Conservation (phyloP, 1,284 basidiomycete species). For the Neolentinus lepideus region DNA sequence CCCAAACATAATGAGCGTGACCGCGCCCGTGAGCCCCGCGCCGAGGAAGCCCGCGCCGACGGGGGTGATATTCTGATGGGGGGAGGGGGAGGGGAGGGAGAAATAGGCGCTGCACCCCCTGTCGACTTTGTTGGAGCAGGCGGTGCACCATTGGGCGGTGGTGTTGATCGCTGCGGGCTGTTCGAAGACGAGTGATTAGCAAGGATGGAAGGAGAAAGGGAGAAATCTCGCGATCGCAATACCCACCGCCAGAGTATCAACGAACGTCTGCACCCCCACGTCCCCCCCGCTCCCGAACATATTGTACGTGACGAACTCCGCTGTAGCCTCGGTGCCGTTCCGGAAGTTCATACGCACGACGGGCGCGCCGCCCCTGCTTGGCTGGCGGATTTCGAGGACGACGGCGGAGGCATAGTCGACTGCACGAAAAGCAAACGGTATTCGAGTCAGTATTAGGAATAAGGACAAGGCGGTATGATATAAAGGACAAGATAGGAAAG, state of each 20-base stretch:
- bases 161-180: constrained; percentile 45
- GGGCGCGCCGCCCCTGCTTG: constrained; percentile 18
- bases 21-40: constrained; percentile 47
- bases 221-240: neutral
- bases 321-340: constrained; percentile 44
- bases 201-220: neutral
- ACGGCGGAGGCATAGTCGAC: constrained; percentile 40
- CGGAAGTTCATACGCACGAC: constrained; percentile 57
- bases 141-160: constrained; percentile 50
- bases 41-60: constrained; percentile 63
- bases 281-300: constrained; percentile 29
- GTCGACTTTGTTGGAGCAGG: constrained; percentile 46
- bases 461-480: too few relatives aligned
- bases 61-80: constrained; percentile 37
- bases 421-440: too few relatives aligned
- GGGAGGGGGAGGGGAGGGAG: constrained; percentile 22
- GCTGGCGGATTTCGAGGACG: constrained; percentile 31
- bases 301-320: constrained; percentile 18
- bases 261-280: constrained; percentile 50
- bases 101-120: constrained; percentile 49
- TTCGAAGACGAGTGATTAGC: too few relatives aligned
- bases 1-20: constrained; percentile 14
- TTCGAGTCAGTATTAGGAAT: too few relatives aligned
- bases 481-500: too few relatives aligned
- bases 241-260: constrained; percentile 40